Evolutionary conservation across 2,329 filamentous ascomycete genomes (phyloP), one percentile per base, ranked within the genome.

Genomic region (Berkeleyomyces rouxiae): DNA sequence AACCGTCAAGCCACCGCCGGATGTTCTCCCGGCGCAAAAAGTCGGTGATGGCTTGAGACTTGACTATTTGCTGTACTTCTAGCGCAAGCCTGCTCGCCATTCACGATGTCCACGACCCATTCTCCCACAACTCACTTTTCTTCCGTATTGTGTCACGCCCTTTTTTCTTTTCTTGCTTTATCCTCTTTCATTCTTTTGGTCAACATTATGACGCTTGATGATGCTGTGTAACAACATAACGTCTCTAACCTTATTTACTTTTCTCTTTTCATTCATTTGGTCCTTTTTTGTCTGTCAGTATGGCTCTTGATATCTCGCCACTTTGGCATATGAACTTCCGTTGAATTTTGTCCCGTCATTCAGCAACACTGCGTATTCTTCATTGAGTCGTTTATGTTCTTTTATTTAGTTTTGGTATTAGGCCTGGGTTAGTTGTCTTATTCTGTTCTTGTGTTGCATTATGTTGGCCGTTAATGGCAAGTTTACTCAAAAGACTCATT

Each of bases 1-100:
- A 42, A 36, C 49, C 60, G 53, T 66, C 66, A 64, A 67, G 61
- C 59, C 63, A 39, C 55, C 67, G 53, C 61, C 65, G 62, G 61
- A 46, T 64, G 40, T 64, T 64, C 49, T 67, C 57, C 10, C 42
- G 64, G 23, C 58, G 64, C 11, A 65, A 65, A 40, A 65, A 65
- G 64, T 43, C 58, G 3, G 46, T 59, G n/a, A 16, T 63, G 58
- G 44, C 46, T 53, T 65, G 55, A 60, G 36, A 43, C 33, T 42
- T 9, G 31, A 23, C n/a, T 60, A 10, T 11, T 10, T 44, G 33
- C 6, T 33, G 11, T 40, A 33, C 2, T 49, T 44, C 3, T 10
- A 49, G 10, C 23, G 36, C 3, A 43, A 7, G 57, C 39, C 55
- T 37, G 23, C 39, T 43, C 40, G 46, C 31, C 39, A 53, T 39